A percentile compares a stretch with the other conserved stretches of the same genome.
phyloP scores from a whole-genome alignment of 345 rosid genomes.

The Pelargonium nanum region DNA sequence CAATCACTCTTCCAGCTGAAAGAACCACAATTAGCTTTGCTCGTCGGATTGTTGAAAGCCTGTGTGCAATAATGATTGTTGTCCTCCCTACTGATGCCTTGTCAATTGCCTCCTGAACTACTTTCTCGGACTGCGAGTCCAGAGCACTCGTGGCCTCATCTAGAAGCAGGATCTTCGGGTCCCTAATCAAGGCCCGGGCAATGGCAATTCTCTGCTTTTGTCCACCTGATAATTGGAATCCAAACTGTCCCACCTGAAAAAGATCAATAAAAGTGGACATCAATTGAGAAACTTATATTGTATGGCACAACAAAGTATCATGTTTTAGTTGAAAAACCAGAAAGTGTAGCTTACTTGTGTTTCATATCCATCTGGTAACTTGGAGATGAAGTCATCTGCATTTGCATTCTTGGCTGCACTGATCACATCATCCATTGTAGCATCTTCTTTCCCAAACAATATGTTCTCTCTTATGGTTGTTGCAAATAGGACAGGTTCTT shows the following conservation, averaged over 20 bases:
- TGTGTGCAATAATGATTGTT: slow-evolving; percentile 50
- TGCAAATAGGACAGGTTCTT: slow-evolving; percentile 59
- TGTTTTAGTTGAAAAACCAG: background rate
- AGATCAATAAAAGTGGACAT: slow-evolving; percentile 3
- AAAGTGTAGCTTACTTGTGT: slow-evolving; percentile 36
- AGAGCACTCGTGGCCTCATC: slow-evolving; percentile 71
- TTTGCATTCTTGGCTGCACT: slow-evolving; percentile 47
- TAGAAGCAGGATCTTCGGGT: slow-evolving; percentile 53
- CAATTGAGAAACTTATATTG: too few relatives aligned
- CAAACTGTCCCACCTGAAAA: slow-evolving; percentile 55
- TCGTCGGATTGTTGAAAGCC: slow-evolving; percentile 42
- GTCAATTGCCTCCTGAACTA: slow-evolving; percentile 56
- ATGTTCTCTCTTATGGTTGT: slow-evolving; percentile 59
- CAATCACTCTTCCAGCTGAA: slow-evolving; percentile 44
- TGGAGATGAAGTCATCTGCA: slow-evolving; percentile 58
- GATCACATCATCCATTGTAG: slow-evolving; percentile 43
- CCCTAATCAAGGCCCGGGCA: slow-evolving; percentile 52
- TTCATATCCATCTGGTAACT: slow-evolving; percentile 57
- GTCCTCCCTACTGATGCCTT: slow-evolving; percentile 55
- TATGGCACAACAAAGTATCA: background rate
- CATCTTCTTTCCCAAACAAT: slow-evolving; percentile 55
- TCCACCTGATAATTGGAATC: slow-evolving; percentile 63
- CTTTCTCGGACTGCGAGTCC: slow-evolving; percentile 53
- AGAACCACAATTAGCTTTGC: slow-evolving; percentile 46
- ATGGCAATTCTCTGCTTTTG: slow-evolving; percentile 71